Evolutionary conservation across 495 filamentous ascomycete species (phyloP), one percentile per base, ranked within the genome.

Genomic region (Hamigera avellanea): DNA sequence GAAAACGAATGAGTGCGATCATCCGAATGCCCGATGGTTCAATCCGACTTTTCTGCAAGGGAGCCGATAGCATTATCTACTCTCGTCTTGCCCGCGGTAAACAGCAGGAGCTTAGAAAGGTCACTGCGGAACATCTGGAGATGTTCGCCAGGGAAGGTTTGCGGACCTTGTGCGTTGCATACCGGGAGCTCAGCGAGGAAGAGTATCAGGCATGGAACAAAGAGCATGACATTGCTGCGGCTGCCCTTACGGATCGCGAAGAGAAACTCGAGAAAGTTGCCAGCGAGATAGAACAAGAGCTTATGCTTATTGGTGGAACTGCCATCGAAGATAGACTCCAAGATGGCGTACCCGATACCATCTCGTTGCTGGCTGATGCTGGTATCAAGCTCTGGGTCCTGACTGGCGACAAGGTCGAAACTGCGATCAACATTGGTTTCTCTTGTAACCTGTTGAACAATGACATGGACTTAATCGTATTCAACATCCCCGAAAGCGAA

Each of bases 321-420:
- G 93, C 93, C 25, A 99, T 99, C 49, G 93, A 99, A 56, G 93
- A 99, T 68, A 76, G 88, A 54, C 67, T 99, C 29, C 93, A 99
- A 57, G 91, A 96, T 46, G 93, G 91, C 43, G 93, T 99, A 10
- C 93, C 93, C 8, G 93, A 95, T 48, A 89, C 93, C 2, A 99
- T 99, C 45, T 83, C 82, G 37, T 62, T 99, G 33, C 77, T 99
- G 36, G 89, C 81, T 26, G 79, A 86, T 40, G 93, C 93, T 33
- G 93, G 93, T 41, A 95, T 99, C 61, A 99, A 99, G 54, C 75
- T 99, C n/a, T 99, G 93, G 93, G 93, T 99, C 39, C 65, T 99
- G 31, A 99, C 93, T 21, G 93, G 93, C 37, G 93, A 99, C 66
- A 99, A 95, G 61, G 89, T 96, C 32, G 93, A 96, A 59, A 99